phyloP scores from a whole-genome alignment of 208 protist genomes.

The Trypanosomatidae sp. region DNA sequence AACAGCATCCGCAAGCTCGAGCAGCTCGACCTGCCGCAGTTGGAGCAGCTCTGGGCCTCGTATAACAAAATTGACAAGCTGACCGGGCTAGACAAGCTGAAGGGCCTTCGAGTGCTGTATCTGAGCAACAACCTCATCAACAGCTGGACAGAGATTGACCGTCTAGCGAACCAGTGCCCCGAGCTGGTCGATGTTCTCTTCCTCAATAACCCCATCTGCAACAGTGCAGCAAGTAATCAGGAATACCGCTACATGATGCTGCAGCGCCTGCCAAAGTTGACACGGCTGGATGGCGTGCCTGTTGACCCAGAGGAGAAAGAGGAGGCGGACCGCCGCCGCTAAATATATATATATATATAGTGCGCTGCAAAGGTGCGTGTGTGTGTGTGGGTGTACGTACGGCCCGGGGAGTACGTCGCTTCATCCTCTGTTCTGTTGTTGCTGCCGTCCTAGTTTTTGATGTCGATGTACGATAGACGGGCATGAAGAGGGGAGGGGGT shows the following conservation, averaged over 20 bases:
- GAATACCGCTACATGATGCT: conserved; percentile 90
- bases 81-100: conserved; percentile 92
- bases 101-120: conserved; percentile 91
- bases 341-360: conserved; percentile 4
- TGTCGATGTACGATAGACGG: conserved; percentile 6
- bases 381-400: not conserved
- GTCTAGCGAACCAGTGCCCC: conserved; percentile 90
- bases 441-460: not conserved
- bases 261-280: conserved; percentile 85
- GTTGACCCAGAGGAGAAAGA: conserved; percentile 91
- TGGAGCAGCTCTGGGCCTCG: conserved; percentile 96
- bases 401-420: not conserved
- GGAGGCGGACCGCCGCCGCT: conserved; percentile 84
- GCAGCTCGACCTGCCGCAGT: conserved; percentile 92
- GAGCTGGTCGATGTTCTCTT: conserved; percentile 93
- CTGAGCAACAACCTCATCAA: conserved; percentile 96
- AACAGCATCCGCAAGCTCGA: conserved; percentile 96
- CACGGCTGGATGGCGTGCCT: conserved; percentile 84
- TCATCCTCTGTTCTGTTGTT: not conserved
- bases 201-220: conserved; percentile 92
- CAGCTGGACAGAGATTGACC: conserved; percentile 94
- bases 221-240: conserved; percentile 62
- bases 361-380: not conserved
- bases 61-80: conserved; percentile 97
- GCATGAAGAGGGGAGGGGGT: not conserved